Percentiles rank a stretch among this genome's conserved stretches.
phyloP scores from a whole-genome alignment of 2,329 filamentous ascomycete species.

The Fusarium algeriense region DNA sequence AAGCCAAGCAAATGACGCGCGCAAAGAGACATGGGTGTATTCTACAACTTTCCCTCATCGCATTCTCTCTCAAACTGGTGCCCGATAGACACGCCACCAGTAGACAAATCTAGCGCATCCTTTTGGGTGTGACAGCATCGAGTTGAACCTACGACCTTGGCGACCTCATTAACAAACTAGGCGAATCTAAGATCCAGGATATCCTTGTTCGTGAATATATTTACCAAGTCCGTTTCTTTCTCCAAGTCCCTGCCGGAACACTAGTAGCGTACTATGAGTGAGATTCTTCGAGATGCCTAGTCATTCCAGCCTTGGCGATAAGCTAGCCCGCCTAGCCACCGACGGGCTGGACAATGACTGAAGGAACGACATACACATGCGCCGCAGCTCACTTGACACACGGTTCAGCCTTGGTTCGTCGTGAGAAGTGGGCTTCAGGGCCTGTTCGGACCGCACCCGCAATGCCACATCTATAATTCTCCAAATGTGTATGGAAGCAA shows the following conservation, averaged over 20 bases:
- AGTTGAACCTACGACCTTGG: slow-evolving; percentile 3
- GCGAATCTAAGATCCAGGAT: slow-evolving; percentile 11
- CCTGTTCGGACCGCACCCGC: slow-evolving; percentile 39
- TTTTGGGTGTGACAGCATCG: slow-evolving; percentile 3
- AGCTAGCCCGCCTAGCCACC: slow-evolving; percentile 23
- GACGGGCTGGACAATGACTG: slow-evolving; percentile 37
- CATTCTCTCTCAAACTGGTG: not conserved
- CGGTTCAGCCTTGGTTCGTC: slow-evolving; percentile 40
- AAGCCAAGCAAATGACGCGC: slow-evolving; percentile 24
- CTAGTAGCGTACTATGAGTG: slow-evolving; percentile 20
- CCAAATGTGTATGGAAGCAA: slow-evolving; percentile 38
- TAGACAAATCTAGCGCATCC: not conserved
- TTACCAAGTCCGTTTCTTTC: slow-evolving; percentile 27
- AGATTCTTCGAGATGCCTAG: slow-evolving; percentile 15
- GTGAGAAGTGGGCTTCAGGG: slow-evolving; percentile 32
- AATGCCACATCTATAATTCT: slow-evolving; percentile 45
- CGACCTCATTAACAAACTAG: not conserved
- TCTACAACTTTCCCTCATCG: slow-evolving; percentile 4
- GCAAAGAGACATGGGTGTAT: slow-evolving; percentile 4
- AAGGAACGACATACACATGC: slow-evolving; percentile 48
- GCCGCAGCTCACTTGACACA: slow-evolving; percentile 51
- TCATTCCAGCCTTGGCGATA: slow-evolving; percentile 19
- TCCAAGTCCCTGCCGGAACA: slow-evolving; percentile 18
- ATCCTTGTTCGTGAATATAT: slow-evolving; percentile 16
- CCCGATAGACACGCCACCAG: not conserved